Evolutionary conservation across 306 rosid species (phyloP).

Genomic region (Arachis stenosperma): DNA sequence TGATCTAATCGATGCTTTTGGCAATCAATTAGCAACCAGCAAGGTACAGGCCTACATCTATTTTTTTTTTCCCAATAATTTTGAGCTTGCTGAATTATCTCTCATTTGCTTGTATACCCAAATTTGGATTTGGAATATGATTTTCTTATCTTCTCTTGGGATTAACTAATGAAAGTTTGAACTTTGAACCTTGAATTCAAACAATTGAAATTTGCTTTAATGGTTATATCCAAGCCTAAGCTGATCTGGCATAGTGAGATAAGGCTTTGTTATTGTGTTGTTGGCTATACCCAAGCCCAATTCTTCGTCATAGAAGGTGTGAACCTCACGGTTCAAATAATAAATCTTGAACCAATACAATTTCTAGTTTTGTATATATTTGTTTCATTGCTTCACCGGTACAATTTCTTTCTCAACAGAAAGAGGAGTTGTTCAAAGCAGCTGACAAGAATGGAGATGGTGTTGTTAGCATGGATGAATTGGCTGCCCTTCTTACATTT

Average conservation of each 20-base stretch:
- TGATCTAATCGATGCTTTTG: conserved; percentile 82
- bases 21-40: conserved; percentile 72
- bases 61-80: background rate
- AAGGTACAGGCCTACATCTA: conserved; percentile 57
- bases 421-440: conserved; percentile 85
- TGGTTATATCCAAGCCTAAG: conserved; percentile 31
- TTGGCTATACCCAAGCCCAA: conserved; percentile 30
- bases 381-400: conserved; percentile 37
- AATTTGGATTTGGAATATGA: conserved; percentile 32
- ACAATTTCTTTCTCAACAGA: conserved; percentile 59
- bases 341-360: conserved; percentile 25
- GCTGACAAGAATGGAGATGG: conserved; percentile 93
- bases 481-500: conserved; percentile 84
- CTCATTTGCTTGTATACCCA: conserved; percentile 28
- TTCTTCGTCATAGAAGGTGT: conserved; percentile 23
- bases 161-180: background rate
- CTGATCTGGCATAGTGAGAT: too few species aligned
- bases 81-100: conserved; percentile 23
- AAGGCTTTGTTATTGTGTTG: too few species aligned
- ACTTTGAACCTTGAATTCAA: conserved; percentile 33
- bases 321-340: conserved; percentile 27
- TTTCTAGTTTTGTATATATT: conserved; percentile 16
- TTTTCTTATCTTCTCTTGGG: background rate
- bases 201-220: conserved; percentile 19
- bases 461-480: conserved; percentile 86